A percentile compares a stretch with the other conserved stretches of the same genome.
These are phyloP conservation scores for Diaporthe velutina DNA, from an alignment of 2,329 filamentous ascomycete genomes.

Conservation along the genomic window DNA sequence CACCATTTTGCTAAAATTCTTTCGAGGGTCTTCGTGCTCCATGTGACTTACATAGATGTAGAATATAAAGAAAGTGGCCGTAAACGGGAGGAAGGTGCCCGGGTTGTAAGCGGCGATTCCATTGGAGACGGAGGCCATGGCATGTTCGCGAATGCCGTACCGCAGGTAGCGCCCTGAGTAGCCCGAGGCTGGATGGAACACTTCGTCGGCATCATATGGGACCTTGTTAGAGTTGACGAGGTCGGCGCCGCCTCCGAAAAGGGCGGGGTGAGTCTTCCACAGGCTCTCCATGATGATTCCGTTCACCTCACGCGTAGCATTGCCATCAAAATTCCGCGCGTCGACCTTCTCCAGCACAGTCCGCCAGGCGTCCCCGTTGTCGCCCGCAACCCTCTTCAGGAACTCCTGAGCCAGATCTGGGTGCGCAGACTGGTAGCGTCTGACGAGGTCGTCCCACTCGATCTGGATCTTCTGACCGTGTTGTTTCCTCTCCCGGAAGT, in stretches of 20 bases:
- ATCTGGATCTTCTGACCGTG: constrained; percentile 53
- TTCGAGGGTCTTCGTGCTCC: not conserved
- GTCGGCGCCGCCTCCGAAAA: constrained; percentile 52
- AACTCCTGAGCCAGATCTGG: too few species aligned
- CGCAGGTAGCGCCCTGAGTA: constrained; percentile 68
- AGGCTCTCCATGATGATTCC: constrained; percentile 30
- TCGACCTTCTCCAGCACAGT: too few species aligned
- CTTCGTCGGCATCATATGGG: constrained; percentile 60
- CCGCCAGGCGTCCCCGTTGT: too few species aligned
- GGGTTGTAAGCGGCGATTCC: constrained; percentile 69
- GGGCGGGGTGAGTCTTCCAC: constrained; percentile 26
- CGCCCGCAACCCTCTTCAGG: too few species aligned
- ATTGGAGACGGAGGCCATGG: constrained; percentile 69
- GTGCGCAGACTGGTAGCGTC: too few species aligned
- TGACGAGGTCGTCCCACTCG: constrained; percentile 54
- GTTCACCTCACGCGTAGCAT: constrained; percentile 56
- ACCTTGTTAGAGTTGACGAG: constrained; percentile 61
- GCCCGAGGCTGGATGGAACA: constrained; percentile 52
- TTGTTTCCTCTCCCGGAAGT: constrained; percentile 58
- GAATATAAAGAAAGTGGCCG: constrained; percentile 74
- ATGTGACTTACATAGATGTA: constrained; percentile 54
- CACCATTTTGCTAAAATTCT: accelerated
- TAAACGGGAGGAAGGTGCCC: constrained; percentile 69
- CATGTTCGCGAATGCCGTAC: constrained; percentile 71
- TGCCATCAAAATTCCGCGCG: constrained; percentile 33